Base-by-base conservation (phyloP, 768 basidiomycete genomes). In the Sporobolomyces phaffii region DNA sequence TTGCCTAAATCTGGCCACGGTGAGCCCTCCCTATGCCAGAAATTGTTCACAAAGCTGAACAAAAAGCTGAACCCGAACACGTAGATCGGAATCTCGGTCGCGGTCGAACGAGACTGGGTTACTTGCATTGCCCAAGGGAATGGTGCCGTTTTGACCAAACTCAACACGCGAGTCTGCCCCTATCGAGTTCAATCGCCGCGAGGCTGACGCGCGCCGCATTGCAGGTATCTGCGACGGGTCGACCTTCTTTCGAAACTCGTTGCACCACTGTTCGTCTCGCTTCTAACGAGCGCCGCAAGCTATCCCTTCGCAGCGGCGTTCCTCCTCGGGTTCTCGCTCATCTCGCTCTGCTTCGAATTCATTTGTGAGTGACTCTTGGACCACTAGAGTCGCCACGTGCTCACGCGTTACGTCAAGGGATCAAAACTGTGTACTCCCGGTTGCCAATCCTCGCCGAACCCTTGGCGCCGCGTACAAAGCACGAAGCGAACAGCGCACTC, bases 21-120 rank as follows among this genome's bases (percentile, higher is more conserved):
- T 64, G 36, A n/a, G 65, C 40, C 15, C 10, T 14, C 34, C 17
- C 28, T 7, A n/a, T 47, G 36, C 17, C 31, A 22, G n/a, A n/a
- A n/a, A n/a, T n/a, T n/a, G n/a, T n/a, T n/a, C n/a, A n/a, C 60
- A 20, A 18, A 13, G 31, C 43, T 58, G 26, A 58, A 24, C 6
- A 15, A 13, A 13, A 22, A 26, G 20, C 20, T 5, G 28, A 20
- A 22, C 18, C 20, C 1, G 31, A 5, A 20, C 29, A 1, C 1
- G 31, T n/a, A 70, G 69, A 79, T 79, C 5, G 77, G 79, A 18
- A 79, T 82, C 38, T 77, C 80, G 0, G 79, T 83, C 2, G 79
- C 81, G 1, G 77, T 84, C 28, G 81, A 84, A 69, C 74, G 82
- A 17, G 83, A 84, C 62, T 84, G 83, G 83, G 81, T 80, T 0